Percentiles rank a stretch among this genome's conserved stretches.
Conservation (phyloP, 1,284 basidiomycete genomes). For the Volvariella surrecta region DNA sequence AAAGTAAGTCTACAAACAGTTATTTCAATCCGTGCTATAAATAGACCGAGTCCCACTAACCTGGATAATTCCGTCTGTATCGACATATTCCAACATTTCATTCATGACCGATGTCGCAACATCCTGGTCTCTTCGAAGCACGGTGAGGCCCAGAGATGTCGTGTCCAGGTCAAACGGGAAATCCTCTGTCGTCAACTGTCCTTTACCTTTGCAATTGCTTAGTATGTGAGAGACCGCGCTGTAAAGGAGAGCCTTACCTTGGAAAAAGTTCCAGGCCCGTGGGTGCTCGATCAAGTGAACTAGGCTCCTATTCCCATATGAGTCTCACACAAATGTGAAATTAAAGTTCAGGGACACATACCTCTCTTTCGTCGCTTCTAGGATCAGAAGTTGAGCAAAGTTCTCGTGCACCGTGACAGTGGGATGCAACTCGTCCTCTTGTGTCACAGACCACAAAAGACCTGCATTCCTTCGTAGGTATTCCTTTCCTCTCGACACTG, state of each 20-base stretch:
- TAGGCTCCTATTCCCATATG: conserved; percentile 23
- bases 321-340: background rate
- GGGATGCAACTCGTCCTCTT: conserved; percentile 17
- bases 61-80: conserved; percentile 42
- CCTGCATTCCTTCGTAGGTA: conserved; percentile 34
- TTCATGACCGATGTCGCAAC: conserved; percentile 37
- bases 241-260: conserved; percentile 22
- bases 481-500: conserved; percentile 29
- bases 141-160: conserved; percentile 39
- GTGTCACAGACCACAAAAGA: conserved; percentile 35
- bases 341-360: conserved; percentile 15
- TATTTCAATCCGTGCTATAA: no score
- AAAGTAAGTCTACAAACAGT: conserved; percentile 40
- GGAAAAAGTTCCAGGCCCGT: conserved; percentile 48
- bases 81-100: conserved; percentile 41
- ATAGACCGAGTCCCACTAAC: no score
- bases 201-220: conserved; percentile 22
- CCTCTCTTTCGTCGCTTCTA: conserved; percentile 44
- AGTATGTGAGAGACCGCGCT: background rate
- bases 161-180: conserved; percentile 46
- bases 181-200: conserved; percentile 30
- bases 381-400: conserved; percentile 47
- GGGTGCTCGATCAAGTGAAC: conserved; percentile 34
- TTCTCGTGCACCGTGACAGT: conserved; percentile 39
- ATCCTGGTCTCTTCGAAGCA: conserved; percentile 25